Evolutionary conservation across 108 stramenopile genomes (phyloP).

Genomic region (Fragilaria crotonensis): DNA sequence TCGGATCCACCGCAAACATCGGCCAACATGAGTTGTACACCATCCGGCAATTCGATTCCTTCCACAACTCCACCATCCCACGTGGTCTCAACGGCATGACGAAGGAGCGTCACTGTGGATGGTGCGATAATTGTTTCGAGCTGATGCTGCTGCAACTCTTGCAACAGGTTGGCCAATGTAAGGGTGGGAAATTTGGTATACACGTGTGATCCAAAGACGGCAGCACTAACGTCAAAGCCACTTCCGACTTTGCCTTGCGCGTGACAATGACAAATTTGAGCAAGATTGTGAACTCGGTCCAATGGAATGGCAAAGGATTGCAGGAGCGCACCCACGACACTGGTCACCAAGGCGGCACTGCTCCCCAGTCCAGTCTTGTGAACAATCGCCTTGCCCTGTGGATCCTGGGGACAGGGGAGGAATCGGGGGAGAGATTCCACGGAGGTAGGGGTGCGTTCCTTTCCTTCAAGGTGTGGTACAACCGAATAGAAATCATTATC

Average conservation of each 20-base stretch:
- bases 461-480: constrained; percentile 43
- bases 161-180: constrained; percentile 51
- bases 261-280: constrained; percentile 89
- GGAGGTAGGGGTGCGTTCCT: constrained; percentile 47
- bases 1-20: constrained; percentile 95
- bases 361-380: constrained; percentile 93
- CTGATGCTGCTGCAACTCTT: constrained; percentile 27
- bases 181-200: constrained; percentile 77
- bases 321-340: constrained; percentile 75
- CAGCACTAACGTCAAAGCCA: constrained; percentile 93
- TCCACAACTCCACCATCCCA: constrained; percentile 56
- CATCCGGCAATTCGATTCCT: constrained; percentile 50
- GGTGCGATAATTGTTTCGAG: not conserved
- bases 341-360: constrained; percentile 86
- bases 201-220: constrained; percentile 83
- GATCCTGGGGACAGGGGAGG: constrained; percentile 62
- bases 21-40: constrained; percentile 76
- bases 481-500: constrained; percentile 98
- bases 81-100: constrained; percentile 14
- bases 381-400: constrained; percentile 45
- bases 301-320: constrained; percentile 20
- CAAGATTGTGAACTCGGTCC: constrained; percentile 71
- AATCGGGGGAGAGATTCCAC: constrained; percentile 65
- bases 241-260: constrained; percentile 97
- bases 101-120: constrained; percentile 16